Evolutionary conservation across 768 basidiomycete species (phyloP).

Genomic region (Amanita thiersii): DNA sequence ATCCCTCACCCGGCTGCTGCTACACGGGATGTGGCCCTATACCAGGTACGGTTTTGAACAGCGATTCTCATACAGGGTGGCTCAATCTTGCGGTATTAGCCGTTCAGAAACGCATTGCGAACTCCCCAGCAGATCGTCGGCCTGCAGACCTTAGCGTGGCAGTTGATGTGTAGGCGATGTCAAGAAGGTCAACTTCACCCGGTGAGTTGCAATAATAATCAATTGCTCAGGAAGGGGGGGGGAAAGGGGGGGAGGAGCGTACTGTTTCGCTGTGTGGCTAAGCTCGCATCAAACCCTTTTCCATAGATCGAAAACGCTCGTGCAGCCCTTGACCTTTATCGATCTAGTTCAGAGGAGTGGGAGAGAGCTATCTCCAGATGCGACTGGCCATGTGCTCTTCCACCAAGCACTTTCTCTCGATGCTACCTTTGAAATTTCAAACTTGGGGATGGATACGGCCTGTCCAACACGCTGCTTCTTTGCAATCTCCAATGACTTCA

Average conservation of each 20-base stretch:
- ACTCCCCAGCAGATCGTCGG: slow-evolving; percentile 63
- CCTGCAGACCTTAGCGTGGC: slow-evolving; percentile 74
- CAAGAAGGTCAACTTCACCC: slow-evolving; percentile 67
- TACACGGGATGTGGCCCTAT: slow-evolving; percentile 77
- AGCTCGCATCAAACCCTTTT: slow-evolving; percentile 10
- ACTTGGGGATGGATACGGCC: background rate
- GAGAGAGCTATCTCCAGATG: slow-evolving; percentile 48
- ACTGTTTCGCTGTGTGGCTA: slow-evolving; percentile 5
- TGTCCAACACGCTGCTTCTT: slow-evolving; percentile 2
- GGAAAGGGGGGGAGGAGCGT: no score
- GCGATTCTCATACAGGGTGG: background rate
- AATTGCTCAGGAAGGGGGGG: no score
- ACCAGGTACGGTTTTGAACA: slow-evolving; percentile 31
- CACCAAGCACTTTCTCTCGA: slow-evolving; percentile 73
- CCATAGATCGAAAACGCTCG: slow-evolving; percentile 72
- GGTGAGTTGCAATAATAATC: slow-evolving; percentile 33
- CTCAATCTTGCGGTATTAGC: slow-evolving; percentile 24
- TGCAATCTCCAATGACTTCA: background rate
- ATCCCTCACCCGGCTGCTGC: slow-evolving; percentile 72
- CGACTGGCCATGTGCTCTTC: slow-evolving; percentile 70
- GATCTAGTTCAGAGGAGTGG: slow-evolving; percentile 58
- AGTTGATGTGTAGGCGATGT: slow-evolving; percentile 71
- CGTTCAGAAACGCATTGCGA: slow-evolving; percentile 66
- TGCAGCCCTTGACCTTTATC: slow-evolving; percentile 44
- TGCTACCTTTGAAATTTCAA: slow-evolving; percentile 47